Evolutionary conservation across 345 rosid species (phyloP).

Genomic region (Eutrema yunnanense): DNA sequence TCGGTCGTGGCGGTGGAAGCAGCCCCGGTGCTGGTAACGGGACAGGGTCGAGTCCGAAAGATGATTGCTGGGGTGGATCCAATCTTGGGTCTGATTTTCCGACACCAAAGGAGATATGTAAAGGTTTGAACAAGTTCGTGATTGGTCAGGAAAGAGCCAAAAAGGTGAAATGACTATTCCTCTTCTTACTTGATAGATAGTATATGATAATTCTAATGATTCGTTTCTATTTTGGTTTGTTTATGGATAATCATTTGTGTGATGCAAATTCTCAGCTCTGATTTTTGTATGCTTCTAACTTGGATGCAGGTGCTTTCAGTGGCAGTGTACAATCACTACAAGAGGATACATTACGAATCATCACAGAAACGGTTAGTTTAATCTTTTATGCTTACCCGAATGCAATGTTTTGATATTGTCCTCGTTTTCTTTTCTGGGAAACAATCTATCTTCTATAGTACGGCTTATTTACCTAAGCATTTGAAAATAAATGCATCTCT

Average conservation of each 20-base stretch:
- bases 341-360: constrained; percentile 76
- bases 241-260: neutral
- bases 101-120: constrained; percentile 93
- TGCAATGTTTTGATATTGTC: neutral
- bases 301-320: constrained; percentile 83
- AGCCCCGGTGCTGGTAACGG: constrained; percentile 29
- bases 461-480: neutral
- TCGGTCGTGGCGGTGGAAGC: constrained; percentile 37
- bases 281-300: too few species aligned
- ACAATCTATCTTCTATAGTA: neutral
- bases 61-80: constrained; percentile 90
- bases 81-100: constrained; percentile 85
- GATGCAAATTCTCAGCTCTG: neutral
- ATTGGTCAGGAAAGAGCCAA: constrained; percentile 97
- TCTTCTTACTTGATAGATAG: neutral
- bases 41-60: constrained; percentile 48
- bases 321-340: constrained; percentile 97
- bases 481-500: neutral
- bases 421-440: neutral
- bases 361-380: constrained; percentile 56
- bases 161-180: constrained; percentile 47
- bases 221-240: neutral
- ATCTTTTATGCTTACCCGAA: neutral
- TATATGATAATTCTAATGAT: neutral
- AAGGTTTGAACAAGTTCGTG: constrained; percentile 87